Percentiles rank a stretch among this genome's conserved stretches.
Evolutionary conservation across 495 filamentous ascomycete genomes (phyloP).

Genomic region (Xylaria longipes): DNA sequence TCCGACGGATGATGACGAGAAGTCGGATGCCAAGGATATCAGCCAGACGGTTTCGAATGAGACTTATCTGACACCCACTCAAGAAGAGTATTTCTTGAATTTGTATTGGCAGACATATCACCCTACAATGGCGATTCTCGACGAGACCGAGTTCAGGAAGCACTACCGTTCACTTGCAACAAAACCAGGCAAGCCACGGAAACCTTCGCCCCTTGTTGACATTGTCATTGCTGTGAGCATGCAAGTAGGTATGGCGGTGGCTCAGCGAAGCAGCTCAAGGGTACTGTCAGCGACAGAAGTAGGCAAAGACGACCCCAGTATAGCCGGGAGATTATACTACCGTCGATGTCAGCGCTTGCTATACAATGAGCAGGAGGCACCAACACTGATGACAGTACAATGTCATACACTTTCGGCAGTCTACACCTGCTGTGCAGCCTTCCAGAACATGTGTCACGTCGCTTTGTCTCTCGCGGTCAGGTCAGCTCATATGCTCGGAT

Average conservation of each 20-base stretch:
- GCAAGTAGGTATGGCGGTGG: constrained; percentile 53
- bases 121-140: constrained; percentile 44
- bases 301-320: constrained; percentile 46
- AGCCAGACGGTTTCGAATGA: constrained; percentile 23
- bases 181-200: constrained; percentile 41
- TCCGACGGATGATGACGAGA: constrained; percentile 19
- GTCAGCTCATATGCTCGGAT: constrained; percentile 57
- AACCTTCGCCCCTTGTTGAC: constrained; percentile 60
- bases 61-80: constrained; percentile 37
- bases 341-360: constrained; percentile 55
- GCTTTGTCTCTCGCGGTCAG: constrained; percentile 50
- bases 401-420: constrained; percentile 53
- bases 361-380: constrained; percentile 55
- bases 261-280: constrained; percentile 32
- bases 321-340: constrained; percentile 54
- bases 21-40: constrained; percentile 14
- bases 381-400: constrained; percentile 58
- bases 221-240: constrained; percentile 62
- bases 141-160: constrained; percentile 55
- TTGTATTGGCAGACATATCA: constrained; percentile 60
- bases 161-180: constrained; percentile 58
- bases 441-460: constrained; percentile 57
- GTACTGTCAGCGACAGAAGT: constrained; percentile 23
- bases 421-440: constrained; percentile 55
- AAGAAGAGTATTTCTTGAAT: constrained; percentile 58